phyloP scores from a whole-genome alignment of 177 flowering plant species.

The Vitis hybrid region DNA sequence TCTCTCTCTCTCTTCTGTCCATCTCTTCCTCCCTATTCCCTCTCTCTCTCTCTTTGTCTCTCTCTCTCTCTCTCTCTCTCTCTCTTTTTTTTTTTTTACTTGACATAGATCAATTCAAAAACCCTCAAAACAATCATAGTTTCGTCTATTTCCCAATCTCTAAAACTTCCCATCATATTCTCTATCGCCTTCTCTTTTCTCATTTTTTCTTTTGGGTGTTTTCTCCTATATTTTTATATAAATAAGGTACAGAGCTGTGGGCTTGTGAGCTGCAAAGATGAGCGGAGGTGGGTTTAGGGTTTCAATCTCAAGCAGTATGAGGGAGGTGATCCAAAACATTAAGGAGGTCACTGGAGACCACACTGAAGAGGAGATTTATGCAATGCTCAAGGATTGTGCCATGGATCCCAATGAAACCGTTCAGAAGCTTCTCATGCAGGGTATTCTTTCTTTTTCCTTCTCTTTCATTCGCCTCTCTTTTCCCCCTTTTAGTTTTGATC shows the following conservation, averaged over 20 bases:
- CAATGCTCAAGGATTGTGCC: slow-evolving; percentile 45
- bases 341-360: slow-evolving; percentile 39
- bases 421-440: slow-evolving; percentile 40
- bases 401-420: slow-evolving; percentile 51
- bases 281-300: slow-evolving; percentile 53
- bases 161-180: not conserved
- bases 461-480: not conserved
- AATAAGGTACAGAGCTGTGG: not conserved
- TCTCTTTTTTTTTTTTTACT: not conserved
- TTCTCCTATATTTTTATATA: not conserved
- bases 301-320: slow-evolving; percentile 54
- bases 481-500: slow-evolving; percentile 15
- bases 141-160: not conserved
- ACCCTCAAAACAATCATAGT: not conserved
- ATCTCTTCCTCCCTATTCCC: not conserved
- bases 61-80: slow-evolving; percentile 8
- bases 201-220: not conserved
- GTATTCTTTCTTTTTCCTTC: slow-evolving; percentile 8
- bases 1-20: not conserved
- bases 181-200: not conserved
- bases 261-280: slow-evolving; percentile 23
- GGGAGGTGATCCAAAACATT: slow-evolving; percentile 49
- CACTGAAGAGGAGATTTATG: slow-evolving; percentile 42
- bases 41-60: slow-evolving; percentile 7
- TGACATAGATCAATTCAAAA: slow-evolving; percentile 6